These are phyloP conservation scores for Tetrahymena borealis DNA, from an alignment of 73 alveolate species.

Conservation along the genomic window DNA sequence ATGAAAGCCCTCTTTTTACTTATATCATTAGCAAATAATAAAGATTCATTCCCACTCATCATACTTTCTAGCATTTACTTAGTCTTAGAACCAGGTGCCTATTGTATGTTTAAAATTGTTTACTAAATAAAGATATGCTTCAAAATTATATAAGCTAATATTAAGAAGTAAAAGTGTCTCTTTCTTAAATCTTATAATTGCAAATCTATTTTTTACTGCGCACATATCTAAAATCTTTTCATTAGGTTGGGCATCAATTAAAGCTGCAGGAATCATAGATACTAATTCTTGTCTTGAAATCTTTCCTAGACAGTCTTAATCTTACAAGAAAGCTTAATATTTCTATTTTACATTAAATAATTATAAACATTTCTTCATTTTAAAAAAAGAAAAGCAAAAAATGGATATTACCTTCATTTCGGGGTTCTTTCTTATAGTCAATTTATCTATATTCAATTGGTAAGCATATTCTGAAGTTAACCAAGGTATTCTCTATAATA, in stretches of 20 bases:
- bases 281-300: slow-evolving; percentile 95
- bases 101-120: too few relatives aligned
- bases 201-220: too few relatives aligned
- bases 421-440: not conserved
- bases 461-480: not conserved
- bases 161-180: too few relatives aligned
- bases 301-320: slow-evolving; percentile 50
- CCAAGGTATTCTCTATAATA: not conserved
- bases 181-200: too few relatives aligned
- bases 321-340: not conserved
- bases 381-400: too few relatives aligned
- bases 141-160: too few relatives aligned
- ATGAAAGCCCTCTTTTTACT: slow-evolving; percentile 87
- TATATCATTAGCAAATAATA: slow-evolving; percentile 91
- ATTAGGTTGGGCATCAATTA: slow-evolving; percentile 64
- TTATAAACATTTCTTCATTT: too few relatives aligned
- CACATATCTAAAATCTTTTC: slow-evolving; percentile 88
- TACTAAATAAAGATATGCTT: too few relatives aligned
- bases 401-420: not conserved
- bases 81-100: slow-evolving; percentile 98
- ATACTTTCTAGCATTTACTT: slow-evolving; percentile 86
- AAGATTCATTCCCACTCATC: slow-evolving; percentile 53
- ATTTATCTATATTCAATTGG: not conserved
- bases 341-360: not conserved
- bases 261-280: slow-evolving; percentile 94